Base-by-base conservation (phyloP, 2,329 filamentous ascomycete genomes). In the Metarhizium rileyi region DNA sequence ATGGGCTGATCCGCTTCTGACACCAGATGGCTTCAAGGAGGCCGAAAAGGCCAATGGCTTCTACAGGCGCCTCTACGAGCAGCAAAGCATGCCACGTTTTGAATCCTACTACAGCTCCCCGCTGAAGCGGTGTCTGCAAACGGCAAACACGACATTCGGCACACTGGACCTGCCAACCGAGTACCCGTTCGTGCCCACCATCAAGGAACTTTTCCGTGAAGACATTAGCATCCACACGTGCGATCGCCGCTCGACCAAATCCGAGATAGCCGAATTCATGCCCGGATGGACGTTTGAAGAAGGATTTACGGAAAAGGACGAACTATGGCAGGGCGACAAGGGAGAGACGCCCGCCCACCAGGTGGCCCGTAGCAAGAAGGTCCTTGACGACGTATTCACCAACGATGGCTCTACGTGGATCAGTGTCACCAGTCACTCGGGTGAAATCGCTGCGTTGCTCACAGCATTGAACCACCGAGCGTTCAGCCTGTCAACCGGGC, bases 171-270 rank as follows among this genome's bases (percentile, higher is more conserved):
- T 85, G 2, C 79, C 80, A 1, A 60, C 61, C 7, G 61, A 69
- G 3, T 62, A 62, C 10, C 74, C 73, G 0, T 86, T 85, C 56
- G 62, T 64, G 2, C 83, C 82, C 0, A 67, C 70, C 1, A 66
- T 87, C 53, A 86, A 85, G 63, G 84, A 87, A 57, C 61, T 75
- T 33, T 69, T 87, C 55, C 73, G 84, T 27, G 84, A 87, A 63
- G 76, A 77, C 2, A 78, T 87, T 49, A 80, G 76, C 48, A 77
- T 81, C 40, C 84, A 86, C 60, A 86, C 83, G 0, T 88, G 84
- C 61, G 81, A 87, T 63, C 73, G 77, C 27, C 72, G 84, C 9
- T 76, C 74, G 22, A 75, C 66, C 56, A 76, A 71, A 57, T 70
- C 73, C 0, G 71, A 73, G 51, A 81, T 87, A 53, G 64, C 66